A percentile compares a stretch with the other conserved stretches of the same genome.
phyloP scores from a whole-genome alignment of 108 stramenopile genomes.

The Cylindrotheca fusiformis region DNA sequence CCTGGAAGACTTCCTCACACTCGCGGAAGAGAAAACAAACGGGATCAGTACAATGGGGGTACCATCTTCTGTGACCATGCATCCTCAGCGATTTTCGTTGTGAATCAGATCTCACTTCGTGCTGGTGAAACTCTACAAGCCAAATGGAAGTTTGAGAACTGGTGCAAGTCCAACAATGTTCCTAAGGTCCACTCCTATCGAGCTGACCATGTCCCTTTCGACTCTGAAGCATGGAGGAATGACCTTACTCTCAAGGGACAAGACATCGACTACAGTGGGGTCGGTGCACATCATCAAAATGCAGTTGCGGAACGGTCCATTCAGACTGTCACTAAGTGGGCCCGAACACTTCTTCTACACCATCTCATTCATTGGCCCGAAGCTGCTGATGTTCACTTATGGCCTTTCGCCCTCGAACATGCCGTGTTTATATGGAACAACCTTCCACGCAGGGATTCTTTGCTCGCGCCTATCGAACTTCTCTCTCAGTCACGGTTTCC shows the following conservation, averaged over 20 bases:
- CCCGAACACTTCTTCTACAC: conserved; percentile 46
- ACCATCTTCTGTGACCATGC: conserved; percentile 48
- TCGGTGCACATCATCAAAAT: conserved; percentile 62
- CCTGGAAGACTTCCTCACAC: conserved; percentile 33
- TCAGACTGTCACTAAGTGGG: conserved; percentile 20
- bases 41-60: conserved; percentile 30
- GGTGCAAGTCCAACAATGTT: conserved; percentile 3
- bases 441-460: conserved; percentile 14
- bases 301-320: conserved; percentile 39
- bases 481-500: conserved; percentile 7
- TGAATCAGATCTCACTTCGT: conserved; percentile 18
- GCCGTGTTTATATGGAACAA: conserved; percentile 39
- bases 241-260: conserved; percentile 16
- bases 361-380: conserved; percentile 39
- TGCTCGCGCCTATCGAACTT: conserved; percentile 26
- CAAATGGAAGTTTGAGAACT: conserved; percentile 37
- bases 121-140: conserved; percentile 41
- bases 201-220: conserved; percentile 34
- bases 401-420: conserved; percentile 54
- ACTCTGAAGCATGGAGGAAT: conserved; percentile 1
- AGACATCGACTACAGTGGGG: conserved; percentile 30
- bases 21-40: conserved; percentile 24
- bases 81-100: conserved; percentile 14
- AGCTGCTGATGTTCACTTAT: conserved; percentile 16
- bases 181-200: conserved; percentile 19